These are phyloP conservation scores for Filobasidium floriforme DNA, from an alignment of 768 basidiomycete species.

Conservation along the genomic window DNA sequence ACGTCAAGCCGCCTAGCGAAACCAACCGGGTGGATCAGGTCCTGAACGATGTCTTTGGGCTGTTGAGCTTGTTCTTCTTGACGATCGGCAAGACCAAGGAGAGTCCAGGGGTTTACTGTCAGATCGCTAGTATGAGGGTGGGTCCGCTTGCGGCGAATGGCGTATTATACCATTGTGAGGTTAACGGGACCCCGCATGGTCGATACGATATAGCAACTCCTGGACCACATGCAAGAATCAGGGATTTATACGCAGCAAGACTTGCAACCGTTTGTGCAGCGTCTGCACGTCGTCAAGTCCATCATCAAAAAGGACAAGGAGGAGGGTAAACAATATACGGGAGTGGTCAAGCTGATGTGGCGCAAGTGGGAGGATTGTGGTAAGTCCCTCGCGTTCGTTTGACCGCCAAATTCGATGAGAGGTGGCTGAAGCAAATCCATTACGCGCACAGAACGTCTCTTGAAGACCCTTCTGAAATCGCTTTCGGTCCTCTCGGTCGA, in stretches of 20 bases:
- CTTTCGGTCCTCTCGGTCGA: slow-evolving; percentile 81
- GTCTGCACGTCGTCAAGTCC: slow-evolving; percentile 69
- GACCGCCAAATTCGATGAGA: too few relatives aligned
- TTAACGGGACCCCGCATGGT: neutral
- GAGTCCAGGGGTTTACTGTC: slow-evolving; percentile 89
- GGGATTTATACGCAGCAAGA: slow-evolving; percentile 87
- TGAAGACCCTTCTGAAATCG: slow-evolving; percentile 71
- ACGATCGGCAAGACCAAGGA: slow-evolving; percentile 94
- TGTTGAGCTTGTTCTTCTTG: slow-evolving; percentile 93
- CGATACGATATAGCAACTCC: slow-evolving; percentile 62
- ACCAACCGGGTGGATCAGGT: slow-evolving; percentile 86
- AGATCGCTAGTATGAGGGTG: slow-evolving; percentile 91
- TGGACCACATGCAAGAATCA: slow-evolving; percentile 92
- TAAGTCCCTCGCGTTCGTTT: slow-evolving; percentile 47
- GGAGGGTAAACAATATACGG: slow-evolving; percentile 71
- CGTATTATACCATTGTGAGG: neutral
- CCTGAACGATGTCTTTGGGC: slow-evolving; percentile 87
- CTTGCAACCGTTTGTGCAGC: slow-evolving; percentile 74
- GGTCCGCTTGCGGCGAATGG: slow-evolving; percentile 50
- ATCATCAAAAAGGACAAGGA: slow-evolving; percentile 79
- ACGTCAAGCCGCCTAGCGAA: slow-evolving; percentile 32
- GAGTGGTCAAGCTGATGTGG: slow-evolving; percentile 80
- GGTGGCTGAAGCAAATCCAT: neutral
- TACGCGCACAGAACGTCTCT: slow-evolving; percentile 57
- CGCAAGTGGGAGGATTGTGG: slow-evolving; percentile 88